phyloP scores from a whole-genome alignment of 345 rosid species.

The Eucalyptus erythrocorys region DNA sequence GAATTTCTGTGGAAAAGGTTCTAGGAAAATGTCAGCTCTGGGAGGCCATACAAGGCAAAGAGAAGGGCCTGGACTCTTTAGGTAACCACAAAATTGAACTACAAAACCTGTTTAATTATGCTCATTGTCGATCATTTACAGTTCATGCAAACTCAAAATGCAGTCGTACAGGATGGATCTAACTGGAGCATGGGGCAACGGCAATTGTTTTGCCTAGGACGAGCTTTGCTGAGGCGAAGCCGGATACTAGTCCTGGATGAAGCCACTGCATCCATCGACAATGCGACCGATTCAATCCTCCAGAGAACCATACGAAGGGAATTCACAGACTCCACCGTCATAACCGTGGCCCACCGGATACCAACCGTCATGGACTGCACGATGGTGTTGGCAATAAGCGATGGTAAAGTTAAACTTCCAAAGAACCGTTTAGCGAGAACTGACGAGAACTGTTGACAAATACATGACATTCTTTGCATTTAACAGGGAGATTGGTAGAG shows the following conservation, averaged over 20 bases:
- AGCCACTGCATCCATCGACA: slow-evolving; percentile 58
- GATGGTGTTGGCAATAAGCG: slow-evolving; percentile 44
- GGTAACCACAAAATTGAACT: slow-evolving; percentile 2
- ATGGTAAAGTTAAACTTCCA: background rate
- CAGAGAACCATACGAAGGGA: slow-evolving; percentile 43
- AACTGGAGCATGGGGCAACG: slow-evolving; percentile 66
- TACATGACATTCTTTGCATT: background rate
- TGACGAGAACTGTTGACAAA: background rate
- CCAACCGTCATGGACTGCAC: slow-evolving; percentile 60
- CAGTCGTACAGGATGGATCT: slow-evolving; percentile 52
- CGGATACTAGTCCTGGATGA: slow-evolving; percentile 48
- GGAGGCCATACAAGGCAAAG: slow-evolving; percentile 15
- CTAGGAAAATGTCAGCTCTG: slow-evolving; percentile 26
- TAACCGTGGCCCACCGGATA: slow-evolving; percentile 51
- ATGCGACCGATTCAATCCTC: slow-evolving; percentile 34
- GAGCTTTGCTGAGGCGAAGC: slow-evolving; percentile 38
- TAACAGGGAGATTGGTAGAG: slow-evolving; percentile 7
- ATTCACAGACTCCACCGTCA: slow-evolving; percentile 39
- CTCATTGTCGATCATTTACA: background rate
- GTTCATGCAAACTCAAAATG: background rate
- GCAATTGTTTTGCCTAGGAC: slow-evolving; percentile 50
- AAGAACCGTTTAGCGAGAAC: background rate
- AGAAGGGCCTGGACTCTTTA: slow-evolving; percentile 11
- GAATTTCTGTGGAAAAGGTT: slow-evolving; percentile 5
- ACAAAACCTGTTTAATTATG: background rate